A percentile compares a stretch with the other conserved stretches of the same genome.
These are phyloP conservation scores for Iris pallida DNA, from an alignment of 116 monocot genomes.

Conservation along the genomic window DNA sequence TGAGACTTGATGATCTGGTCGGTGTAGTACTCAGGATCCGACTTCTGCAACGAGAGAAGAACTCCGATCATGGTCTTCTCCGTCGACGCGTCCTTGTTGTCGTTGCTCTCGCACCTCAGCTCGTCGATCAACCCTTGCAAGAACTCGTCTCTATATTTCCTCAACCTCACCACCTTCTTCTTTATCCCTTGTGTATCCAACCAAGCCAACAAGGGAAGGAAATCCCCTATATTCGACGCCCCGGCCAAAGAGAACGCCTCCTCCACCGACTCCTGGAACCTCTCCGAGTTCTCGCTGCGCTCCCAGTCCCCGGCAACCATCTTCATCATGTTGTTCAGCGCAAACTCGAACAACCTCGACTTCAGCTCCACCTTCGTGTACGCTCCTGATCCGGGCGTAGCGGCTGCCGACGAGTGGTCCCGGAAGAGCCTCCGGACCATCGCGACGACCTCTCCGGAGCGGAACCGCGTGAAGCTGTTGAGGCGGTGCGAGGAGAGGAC, in stretches of 20 bases:
- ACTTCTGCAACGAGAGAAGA: conserved; percentile 12
- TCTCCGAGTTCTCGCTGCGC: conserved; percentile 5
- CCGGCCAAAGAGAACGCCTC: neutral
- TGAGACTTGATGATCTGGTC: conserved; percentile 10
- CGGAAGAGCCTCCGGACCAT: conserved; percentile 13
- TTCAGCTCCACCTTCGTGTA: conserved; percentile 1
- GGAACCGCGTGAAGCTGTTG: conserved; percentile 7
- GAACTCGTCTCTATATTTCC: neutral
- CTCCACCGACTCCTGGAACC: conserved; percentile 8
- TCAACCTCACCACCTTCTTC: neutral
- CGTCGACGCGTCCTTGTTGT: neutral
- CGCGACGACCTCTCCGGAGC: conserved; percentile 23
- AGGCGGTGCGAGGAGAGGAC: conserved; percentile 32
- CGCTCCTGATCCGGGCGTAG: no score
- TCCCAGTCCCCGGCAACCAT: conserved; percentile 6
- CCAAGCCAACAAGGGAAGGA: conserved; percentile 4
- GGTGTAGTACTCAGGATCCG: conserved; percentile 19
- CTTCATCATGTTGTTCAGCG: conserved; percentile 2
- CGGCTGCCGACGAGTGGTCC: neutral
- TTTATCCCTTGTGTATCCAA: conserved; percentile 3
- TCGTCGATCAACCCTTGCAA: neutral
- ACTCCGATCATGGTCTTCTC: conserved; percentile 6
- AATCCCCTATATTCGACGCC: conserved; percentile 10
- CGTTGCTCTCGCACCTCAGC: neutral
- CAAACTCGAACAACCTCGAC: conserved; percentile 5